A percentile compares a stretch with the other conserved stretches of the same genome.
phyloP scores from a whole-genome alignment of 495 filamentous ascomycete species.

The Penicillium taxi region DNA sequence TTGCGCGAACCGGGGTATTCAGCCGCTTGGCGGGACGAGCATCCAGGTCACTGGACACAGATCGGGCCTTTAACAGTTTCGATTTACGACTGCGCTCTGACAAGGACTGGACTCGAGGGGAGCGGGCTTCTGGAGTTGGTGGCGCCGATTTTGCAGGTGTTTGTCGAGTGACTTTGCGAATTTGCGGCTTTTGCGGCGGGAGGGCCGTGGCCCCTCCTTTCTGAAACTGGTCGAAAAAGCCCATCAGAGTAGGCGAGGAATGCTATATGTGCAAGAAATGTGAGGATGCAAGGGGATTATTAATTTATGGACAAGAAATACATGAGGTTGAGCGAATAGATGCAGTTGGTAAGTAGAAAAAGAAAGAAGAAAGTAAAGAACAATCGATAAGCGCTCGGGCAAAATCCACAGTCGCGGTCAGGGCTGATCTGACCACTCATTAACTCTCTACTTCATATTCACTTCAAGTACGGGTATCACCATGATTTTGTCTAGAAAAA shows the following conservation, averaged over 20 bases:
- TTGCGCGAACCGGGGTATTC: slow-evolving; percentile 28
- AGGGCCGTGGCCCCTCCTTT: slow-evolving; percentile 45
- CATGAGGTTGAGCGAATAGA: slow-evolving; percentile 10
- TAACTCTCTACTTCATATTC: slow-evolving; percentile 1
- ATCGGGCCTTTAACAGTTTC: slow-evolving; percentile 22
- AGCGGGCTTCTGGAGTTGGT: slow-evolving; percentile 16
- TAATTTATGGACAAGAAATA: slow-evolving; percentile 15
- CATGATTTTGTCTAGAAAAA: background rate
- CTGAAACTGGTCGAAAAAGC: slow-evolving; percentile 50
- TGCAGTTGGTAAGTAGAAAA: slow-evolving; percentile 9
- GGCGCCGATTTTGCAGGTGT: slow-evolving; percentile 27
- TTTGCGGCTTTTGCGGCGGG: slow-evolving; percentile 43
- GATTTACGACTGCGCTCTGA: slow-evolving; percentile 23
- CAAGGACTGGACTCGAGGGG: slow-evolving; percentile 16
- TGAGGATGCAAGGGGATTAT: slow-evolving; percentile 10
- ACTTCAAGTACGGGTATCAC: background rate
- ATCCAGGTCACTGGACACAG: slow-evolving; percentile 28
- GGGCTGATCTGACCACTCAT: slow-evolving; percentile 1
- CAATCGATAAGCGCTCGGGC: slow-evolving; percentile 25
- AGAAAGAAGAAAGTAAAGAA: slow-evolving; percentile 9
- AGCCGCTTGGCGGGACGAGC: slow-evolving; percentile 28
- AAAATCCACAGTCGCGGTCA: slow-evolving; percentile 11
- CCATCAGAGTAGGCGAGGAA: slow-evolving; percentile 28
- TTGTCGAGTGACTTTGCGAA: slow-evolving; percentile 41
- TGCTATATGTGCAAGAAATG: slow-evolving; percentile 17